Conservation (phyloP, 306 rosid genomes). For the Arachis stenosperma region DNA sequence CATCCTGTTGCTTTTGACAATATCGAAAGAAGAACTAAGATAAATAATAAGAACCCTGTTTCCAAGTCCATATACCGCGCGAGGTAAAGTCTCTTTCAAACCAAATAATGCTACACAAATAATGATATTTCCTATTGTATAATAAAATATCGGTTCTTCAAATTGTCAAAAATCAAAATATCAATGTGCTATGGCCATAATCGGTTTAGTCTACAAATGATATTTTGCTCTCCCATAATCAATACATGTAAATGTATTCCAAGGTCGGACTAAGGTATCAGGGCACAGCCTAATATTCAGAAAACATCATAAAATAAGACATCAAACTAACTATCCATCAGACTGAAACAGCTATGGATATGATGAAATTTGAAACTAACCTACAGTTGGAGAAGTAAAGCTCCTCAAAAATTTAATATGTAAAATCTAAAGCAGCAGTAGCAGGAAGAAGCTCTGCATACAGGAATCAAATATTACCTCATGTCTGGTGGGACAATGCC, state of each 20-base stretch:
- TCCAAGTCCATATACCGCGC: neutral
- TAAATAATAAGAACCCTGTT: neutral
- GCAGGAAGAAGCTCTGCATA: slow-evolving; percentile 38
- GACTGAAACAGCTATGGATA: slow-evolving; percentile 20
- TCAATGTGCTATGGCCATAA: neutral
- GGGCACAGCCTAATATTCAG: neutral
- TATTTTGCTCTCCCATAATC: slow-evolving; percentile 12
- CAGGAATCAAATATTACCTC: slow-evolving; percentile 36
- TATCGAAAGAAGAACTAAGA: neutral
- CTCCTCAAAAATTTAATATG: slow-evolving; percentile 45
- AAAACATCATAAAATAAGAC: neutral
- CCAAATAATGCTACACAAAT: neutral
- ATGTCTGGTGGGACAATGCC: neutral
- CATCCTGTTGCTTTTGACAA: neutral
- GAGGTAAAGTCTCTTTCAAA: neutral
- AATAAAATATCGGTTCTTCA: too few relatives aligned
- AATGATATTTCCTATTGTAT: neutral
- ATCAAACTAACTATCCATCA: slow-evolving; percentile 19
- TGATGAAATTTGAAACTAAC: slow-evolving; percentile 20
- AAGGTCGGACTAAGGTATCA: slow-evolving; percentile 15
- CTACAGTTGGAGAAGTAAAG: slow-evolving; percentile 19
- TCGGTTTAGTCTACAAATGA: slow-evolving; percentile 24
- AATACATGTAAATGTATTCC: slow-evolving; percentile 26
- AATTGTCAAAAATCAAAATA: neutral
- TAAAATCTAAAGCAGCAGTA: slow-evolving; percentile 41